phyloP scores from a whole-genome alignment of 371 early-diverging fungal species.

The Lichtheimia corymbifera region DNA sequence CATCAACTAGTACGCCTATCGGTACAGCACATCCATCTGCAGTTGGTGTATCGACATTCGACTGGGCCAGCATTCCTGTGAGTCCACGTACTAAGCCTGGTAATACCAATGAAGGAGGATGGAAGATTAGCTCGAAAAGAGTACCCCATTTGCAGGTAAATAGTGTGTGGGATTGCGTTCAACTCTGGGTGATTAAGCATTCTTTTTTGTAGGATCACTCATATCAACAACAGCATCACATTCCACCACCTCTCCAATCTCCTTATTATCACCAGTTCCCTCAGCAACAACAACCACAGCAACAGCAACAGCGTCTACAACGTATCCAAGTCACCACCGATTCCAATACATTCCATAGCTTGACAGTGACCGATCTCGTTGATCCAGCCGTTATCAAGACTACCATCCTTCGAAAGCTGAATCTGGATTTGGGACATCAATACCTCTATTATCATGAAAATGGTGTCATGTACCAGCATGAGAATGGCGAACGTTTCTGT shows the following conservation, averaged over 20 bases:
- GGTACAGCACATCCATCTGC: background rate
- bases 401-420: slow-evolving; percentile 39
- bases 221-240: background rate
- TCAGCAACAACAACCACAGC: slow-evolving; percentile 1
- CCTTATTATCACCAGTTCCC: background rate
- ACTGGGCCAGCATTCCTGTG: slow-evolving; percentile 14
- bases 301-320: slow-evolving; percentile 1
- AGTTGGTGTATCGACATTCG: slow-evolving; percentile 1
- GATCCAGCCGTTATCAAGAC: slow-evolving; percentile 38
- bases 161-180: background rate
- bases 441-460: slow-evolving; percentile 46
- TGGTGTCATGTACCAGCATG: slow-evolving; percentile 21
- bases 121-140: slow-evolving; percentile 17
- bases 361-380: slow-evolving; percentile 41
- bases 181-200: background rate
- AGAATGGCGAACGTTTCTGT: slow-evolving; percentile 27
- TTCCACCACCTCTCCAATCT: background rate
- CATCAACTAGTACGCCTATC: no score
- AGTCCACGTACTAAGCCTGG: slow-evolving; percentile 10
- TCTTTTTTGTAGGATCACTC: slow-evolving; percentile 4
- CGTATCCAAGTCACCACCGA: slow-evolving; percentile 37
- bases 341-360: slow-evolving; percentile 38
- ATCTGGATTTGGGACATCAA: slow-evolving; percentile 28
- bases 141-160: slow-evolving; percentile 15
- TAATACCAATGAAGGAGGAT: slow-evolving; percentile 13